Conservation (phyloP, 2,329 filamentous ascomycete species). For the Magnaporthiopsis rhizophila region DNA sequence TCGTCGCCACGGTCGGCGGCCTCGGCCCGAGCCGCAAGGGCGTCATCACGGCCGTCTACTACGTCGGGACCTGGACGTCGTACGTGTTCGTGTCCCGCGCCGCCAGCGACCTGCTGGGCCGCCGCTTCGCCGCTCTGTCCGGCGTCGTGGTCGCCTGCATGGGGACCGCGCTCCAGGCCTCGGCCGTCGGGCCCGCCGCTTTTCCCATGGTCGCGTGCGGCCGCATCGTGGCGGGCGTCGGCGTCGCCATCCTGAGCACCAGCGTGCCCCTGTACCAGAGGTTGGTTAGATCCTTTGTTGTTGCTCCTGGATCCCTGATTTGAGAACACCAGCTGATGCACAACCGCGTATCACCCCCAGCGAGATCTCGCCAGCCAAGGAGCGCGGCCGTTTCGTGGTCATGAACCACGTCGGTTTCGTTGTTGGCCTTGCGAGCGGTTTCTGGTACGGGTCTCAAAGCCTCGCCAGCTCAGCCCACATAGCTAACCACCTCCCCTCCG, state of each 20-base stretch:
- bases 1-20: conserved; percentile 22
- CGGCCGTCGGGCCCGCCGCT: conserved; percentile 30
- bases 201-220: conserved; percentile 42
- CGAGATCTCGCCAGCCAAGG: conserved; percentile 44
- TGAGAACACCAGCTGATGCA: neutral
- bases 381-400: conserved; percentile 48
- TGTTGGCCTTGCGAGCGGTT: conserved; percentile 42
- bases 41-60: conserved; percentile 49
- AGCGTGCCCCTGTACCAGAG: conserved; percentile 51
- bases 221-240: conserved; percentile 42
- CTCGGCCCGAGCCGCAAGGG: conserved; percentile 39
- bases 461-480: neutral
- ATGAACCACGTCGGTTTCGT: conserved; percentile 53
- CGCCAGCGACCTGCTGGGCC: conserved; percentile 41
- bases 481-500: conserved; percentile 3
- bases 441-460: conserved; percentile 34
- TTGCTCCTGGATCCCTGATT: neutral
- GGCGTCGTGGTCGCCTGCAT: conserved; percentile 38
- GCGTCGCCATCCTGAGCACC: conserved; percentile 47
- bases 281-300: conserved; percentile 18
- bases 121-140: conserved; percentile 39
- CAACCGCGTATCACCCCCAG: conserved; percentile 23
- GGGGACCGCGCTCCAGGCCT: conserved; percentile 40
- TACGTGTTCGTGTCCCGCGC: conserved; percentile 47
- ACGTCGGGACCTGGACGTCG: conserved; percentile 46